These are phyloP conservation scores for Quercus aquifolioides DNA, from an alignment of 306 rosid species.

Conservation along the genomic window DNA sequence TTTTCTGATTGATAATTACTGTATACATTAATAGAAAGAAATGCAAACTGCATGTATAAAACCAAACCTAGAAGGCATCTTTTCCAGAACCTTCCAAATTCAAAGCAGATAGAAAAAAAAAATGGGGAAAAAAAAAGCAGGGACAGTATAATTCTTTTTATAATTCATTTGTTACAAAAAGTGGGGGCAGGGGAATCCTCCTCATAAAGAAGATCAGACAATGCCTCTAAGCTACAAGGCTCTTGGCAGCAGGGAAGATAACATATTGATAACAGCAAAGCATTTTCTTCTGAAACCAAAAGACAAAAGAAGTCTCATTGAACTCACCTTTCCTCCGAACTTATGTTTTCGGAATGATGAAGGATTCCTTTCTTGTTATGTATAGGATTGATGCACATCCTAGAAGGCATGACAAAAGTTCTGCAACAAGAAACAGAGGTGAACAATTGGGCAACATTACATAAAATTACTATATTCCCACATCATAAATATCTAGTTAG, in stretches of 20 bases:
- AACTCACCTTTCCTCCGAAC: constrained; percentile 70
- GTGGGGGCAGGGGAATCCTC: no score
- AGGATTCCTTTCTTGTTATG: constrained; percentile 88
- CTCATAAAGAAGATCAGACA: no score
- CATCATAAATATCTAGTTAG: neutral
- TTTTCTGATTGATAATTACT: neutral
- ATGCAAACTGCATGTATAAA: neutral
- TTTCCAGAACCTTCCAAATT: neutral
- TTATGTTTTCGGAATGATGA: constrained; percentile 48
- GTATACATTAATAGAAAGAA: neutral
- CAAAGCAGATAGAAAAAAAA: constrained; percentile 4
- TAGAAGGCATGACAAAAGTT: constrained; percentile 88
- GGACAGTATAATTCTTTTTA: no score
- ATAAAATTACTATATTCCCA: neutral
- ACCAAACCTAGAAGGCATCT: neutral
- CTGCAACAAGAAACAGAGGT: constrained; percentile 45
- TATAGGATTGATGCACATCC: constrained; percentile 91
- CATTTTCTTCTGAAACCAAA: neutral
- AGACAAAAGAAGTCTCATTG: constrained; percentile 5
- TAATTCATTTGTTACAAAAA: no score
- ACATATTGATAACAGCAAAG: neutral
- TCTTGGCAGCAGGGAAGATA: neutral
- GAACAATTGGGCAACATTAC: neutral
- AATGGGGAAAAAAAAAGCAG: neutral
- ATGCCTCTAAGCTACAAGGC: no score